These are phyloP conservation scores for Cydonia oblonga DNA, from an alignment of 331 rosid species.

Conservation along the genomic window DNA sequence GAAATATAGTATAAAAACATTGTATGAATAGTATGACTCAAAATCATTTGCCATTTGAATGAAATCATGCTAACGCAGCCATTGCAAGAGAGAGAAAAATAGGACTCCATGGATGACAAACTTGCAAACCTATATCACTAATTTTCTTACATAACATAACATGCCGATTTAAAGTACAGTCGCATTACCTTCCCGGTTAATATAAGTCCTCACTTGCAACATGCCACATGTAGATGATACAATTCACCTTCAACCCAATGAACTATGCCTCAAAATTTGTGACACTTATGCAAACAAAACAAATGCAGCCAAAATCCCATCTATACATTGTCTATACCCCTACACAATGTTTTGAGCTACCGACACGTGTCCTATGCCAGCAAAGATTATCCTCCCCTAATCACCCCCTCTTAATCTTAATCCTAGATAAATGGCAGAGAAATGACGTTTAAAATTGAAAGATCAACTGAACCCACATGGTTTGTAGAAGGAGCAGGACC, in stretches of 20 bases:
- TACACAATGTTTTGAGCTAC: neutral
- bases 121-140: too few species aligned
- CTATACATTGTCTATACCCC: neutral
- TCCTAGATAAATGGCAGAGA: neutral
- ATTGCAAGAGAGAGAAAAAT: too few species aligned
- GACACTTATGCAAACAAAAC: neutral
- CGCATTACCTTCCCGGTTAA: too few species aligned
- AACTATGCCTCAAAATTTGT: neutral
- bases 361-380: neutral
- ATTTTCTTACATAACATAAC: too few species aligned
- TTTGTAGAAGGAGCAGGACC: neutral
- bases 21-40: too few species aligned
- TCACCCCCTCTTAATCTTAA: neutral
- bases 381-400: neutral
- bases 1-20: too few species aligned
- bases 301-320: neutral
- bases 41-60: conserved; percentile 3
- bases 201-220: neutral
- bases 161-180: too few species aligned
- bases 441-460: neutral
- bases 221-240: neutral
- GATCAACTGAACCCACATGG: neutral
- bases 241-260: neutral
- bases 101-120: too few species aligned
- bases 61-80: neutral